Evolutionary conservation across 2,329 filamentous ascomycete species (phyloP).

Genomic region (Salinomyces thailandicus): DNA sequence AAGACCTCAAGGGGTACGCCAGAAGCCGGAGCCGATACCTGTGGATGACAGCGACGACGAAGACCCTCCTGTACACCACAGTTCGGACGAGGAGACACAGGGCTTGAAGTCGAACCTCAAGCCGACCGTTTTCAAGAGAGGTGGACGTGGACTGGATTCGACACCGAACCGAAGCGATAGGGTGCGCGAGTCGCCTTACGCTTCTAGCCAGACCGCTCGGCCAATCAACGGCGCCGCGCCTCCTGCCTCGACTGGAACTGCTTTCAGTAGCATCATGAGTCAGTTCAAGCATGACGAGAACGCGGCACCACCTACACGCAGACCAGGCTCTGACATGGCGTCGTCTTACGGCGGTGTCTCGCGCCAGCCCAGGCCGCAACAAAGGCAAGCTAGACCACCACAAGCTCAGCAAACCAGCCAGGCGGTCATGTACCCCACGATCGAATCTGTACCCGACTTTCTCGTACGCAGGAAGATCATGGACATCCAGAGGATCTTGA

Average conservation of each 20-base stretch:
- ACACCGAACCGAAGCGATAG: slow-evolving; percentile 18
- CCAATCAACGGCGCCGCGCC: slow-evolving; percentile 2
- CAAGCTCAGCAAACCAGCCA: slow-evolving; percentile 15
- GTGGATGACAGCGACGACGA: slow-evolving; percentile 38
- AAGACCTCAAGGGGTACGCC: slow-evolving; percentile 25
- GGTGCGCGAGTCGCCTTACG: slow-evolving; percentile 19
- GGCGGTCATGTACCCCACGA: slow-evolving; percentile 27
- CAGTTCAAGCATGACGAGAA: slow-evolving; percentile 16
- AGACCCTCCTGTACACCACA: slow-evolving; percentile 27
- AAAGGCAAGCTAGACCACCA: neutral
- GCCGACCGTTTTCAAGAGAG: slow-evolving; percentile 46
- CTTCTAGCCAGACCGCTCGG: slow-evolving; percentile 1
- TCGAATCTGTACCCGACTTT: slow-evolving; percentile 44
- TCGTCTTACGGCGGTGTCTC: slow-evolving; percentile 28
- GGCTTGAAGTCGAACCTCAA: slow-evolving; percentile 47
- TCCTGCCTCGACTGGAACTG: slow-evolving; percentile 5
- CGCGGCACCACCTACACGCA: neutral
- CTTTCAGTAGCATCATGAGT: slow-evolving; percentile 17
- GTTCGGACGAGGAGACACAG: slow-evolving; percentile 25
- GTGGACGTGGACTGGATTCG: slow-evolving; percentile 24
- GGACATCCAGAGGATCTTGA: slow-evolving; percentile 41
- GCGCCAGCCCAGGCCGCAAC: slow-evolving; percentile 13
- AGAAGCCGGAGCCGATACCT: slow-evolving; percentile 12
- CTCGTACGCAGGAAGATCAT: slow-evolving; percentile 41
- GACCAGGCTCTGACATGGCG: slow-evolving; percentile 32